Evolutionary conservation across 2,329 filamentous ascomycete genomes (phyloP), one percentile per base, ranked within the genome.

Genomic region (Microdochium trichocladiopsis): DNA sequence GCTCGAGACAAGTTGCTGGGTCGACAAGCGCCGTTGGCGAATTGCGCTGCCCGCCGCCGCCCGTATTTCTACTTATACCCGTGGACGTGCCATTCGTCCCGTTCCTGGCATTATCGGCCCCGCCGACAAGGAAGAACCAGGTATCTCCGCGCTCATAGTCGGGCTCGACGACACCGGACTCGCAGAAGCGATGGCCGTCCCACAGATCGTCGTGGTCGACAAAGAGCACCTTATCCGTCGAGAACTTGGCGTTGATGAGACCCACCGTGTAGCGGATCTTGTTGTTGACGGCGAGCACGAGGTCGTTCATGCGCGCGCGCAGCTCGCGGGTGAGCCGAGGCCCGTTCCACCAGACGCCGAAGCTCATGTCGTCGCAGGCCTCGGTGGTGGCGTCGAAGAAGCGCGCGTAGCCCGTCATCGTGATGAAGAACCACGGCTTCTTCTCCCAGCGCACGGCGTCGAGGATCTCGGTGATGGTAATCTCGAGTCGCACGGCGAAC

Each of bases 111-210:
- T 74, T 74, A 50, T 77, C 74, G 3, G 57, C 54, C 2, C 72
- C 74, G 4, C 73, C 73, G 2, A 76, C 72, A 24, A 74, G 67
- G 55, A 76, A 77, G 55, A 77, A 77, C 72, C 72, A 77, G 0
- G 72, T 76, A 22, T 72, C 71, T 21, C 63, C 64, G 25, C 71
- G 65, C 4, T 58, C 56, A 51, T 75, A 75, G 49, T 72, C 73
- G 5, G 74, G 74, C 58, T 77, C 74, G 12, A 57, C 61, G 3
- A 72, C 66, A 47, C 58, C 60, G 16, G 58, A 63, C 56, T 73
- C 70, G 55, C 70, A 73, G 53, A 72, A 77, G 5, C 74, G 70
- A 56, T 77, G 73, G 4, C 73, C 72, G 1, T 72, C 69, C 53
- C 76, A 77, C 4, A 55, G 60, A 6, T 56, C 58, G 50, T 77